Conservation (phyloP, 768 basidiomycete species). For the Chalciporus sphaerocephalus region DNA sequence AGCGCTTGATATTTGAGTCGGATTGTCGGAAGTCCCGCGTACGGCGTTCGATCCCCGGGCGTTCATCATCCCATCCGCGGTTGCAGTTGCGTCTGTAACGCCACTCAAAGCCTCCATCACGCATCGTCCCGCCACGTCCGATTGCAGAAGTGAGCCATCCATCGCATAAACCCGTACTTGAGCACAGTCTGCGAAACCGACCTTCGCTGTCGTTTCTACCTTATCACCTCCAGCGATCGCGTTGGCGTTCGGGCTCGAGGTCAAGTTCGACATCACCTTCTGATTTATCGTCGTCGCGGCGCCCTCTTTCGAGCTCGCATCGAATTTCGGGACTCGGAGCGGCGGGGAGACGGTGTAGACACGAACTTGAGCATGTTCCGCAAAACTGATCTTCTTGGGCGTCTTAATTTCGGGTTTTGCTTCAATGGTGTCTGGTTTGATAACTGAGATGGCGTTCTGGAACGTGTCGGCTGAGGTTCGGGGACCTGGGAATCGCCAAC, state of each 20-base stretch:
- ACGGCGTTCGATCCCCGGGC: neutral
- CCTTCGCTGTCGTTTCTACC: neutral
- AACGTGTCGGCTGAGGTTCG: neutral
- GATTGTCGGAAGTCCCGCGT: neutral
- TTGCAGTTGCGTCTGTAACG: neutral
- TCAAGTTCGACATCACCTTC: neutral
- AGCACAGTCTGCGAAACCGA: neutral
- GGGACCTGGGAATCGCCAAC: constrained; percentile 10
- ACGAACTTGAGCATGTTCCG: constrained; percentile 19
- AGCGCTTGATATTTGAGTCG: neutral
- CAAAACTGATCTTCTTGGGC: constrained; percentile 26
- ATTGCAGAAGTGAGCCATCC: neutral
- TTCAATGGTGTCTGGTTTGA: neutral
- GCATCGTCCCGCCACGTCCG: neutral
- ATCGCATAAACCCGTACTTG: neutral
- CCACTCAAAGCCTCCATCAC: neutral
- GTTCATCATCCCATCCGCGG: neutral
- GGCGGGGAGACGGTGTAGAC: constrained; percentile 16
- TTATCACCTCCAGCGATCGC: neutral
- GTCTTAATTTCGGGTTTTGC: constrained; percentile 10
- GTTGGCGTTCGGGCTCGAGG: no score
- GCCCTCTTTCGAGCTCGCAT: no score
- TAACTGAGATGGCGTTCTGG: neutral
- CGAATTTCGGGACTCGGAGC: neutral
- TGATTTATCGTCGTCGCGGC: neutral